Conservation (phyloP, 768 basidiomycete genomes). For the Dacryopinax primogenitus region DNA sequence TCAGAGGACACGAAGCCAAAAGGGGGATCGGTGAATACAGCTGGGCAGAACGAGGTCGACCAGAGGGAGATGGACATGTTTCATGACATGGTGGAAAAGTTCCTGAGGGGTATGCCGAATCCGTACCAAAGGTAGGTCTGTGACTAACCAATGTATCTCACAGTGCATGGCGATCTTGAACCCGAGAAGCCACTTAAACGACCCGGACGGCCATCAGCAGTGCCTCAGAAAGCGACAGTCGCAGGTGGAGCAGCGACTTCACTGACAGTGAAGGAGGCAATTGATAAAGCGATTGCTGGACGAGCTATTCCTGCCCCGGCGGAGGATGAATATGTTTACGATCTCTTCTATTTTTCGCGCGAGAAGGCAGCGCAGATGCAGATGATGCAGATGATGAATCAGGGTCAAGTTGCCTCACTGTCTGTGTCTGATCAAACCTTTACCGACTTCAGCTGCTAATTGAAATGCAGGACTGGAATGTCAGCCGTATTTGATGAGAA, state of each 20-base stretch:
- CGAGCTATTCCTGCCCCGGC: not conserved
- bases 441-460: not conserved
- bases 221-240: not conserved
- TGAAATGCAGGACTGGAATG: not conserved
- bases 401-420: not conserved
- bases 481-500: not conserved
- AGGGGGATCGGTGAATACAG: not conserved
- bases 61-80: constrained; percentile 5
- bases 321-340: not conserved
- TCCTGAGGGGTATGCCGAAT: not conserved
- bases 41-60: not conserved
- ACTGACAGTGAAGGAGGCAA: not conserved
- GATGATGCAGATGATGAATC: not conserved
- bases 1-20: not conserved
- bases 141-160: not conserved
- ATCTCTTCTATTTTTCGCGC: not conserved
- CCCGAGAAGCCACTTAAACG: not conserved
- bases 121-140: not conserved
- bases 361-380: constrained; percentile 5
- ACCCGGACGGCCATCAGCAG: not conserved
- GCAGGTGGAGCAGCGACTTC: not conserved
- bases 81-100: not conserved
- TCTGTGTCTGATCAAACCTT: not conserved
- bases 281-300: not conserved
- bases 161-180: not conserved